Evolutionary conservation across 495 filamentous ascomycete species (phyloP).

Genomic region (Xylaria grammica): DNA sequence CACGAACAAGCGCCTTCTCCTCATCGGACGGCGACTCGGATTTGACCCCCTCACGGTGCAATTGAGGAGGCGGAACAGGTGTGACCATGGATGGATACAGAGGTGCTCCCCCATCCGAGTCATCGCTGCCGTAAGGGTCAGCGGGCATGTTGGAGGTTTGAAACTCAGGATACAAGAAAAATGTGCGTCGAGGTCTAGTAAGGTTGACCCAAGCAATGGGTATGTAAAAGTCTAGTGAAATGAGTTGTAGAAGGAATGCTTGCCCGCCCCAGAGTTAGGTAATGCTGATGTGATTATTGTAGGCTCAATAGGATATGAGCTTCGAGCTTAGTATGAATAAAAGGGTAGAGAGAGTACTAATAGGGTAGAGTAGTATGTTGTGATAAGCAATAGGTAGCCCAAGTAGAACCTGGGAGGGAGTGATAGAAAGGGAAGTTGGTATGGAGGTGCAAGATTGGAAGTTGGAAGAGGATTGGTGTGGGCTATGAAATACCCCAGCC

Average conservation of each 20-base stretch:
- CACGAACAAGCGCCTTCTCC: constrained; percentile 23
- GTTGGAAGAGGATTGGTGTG: background rate
- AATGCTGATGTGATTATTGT: background rate
- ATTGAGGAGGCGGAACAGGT: background rate
- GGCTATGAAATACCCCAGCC: background rate
- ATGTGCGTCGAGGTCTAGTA: constrained; percentile 2
- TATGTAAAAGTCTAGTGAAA: background rate
- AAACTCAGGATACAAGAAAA: background rate
- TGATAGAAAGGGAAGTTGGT: background rate
- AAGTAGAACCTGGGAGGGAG: background rate
- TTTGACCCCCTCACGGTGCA: background rate
- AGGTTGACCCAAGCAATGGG: background rate
- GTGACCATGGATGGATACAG: constrained; percentile 6
- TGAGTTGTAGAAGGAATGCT: background rate
- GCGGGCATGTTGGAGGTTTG: background rate
- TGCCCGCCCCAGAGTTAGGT: background rate
- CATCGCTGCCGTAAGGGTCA: constrained; percentile 11
- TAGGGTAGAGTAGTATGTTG: background rate
- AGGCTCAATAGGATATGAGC: background rate
- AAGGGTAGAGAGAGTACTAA: background rate
- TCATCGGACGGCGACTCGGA: constrained; percentile 15
- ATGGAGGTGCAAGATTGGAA: background rate
- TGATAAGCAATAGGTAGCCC: background rate
- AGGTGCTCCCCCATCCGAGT: constrained; percentile 13
- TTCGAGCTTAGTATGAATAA: background rate